Evolutionary conservation across 352 stramenopile genomes (phyloP), one percentile per base, ranked within the genome.

Genomic region (Blastocystis sp.): DNA sequence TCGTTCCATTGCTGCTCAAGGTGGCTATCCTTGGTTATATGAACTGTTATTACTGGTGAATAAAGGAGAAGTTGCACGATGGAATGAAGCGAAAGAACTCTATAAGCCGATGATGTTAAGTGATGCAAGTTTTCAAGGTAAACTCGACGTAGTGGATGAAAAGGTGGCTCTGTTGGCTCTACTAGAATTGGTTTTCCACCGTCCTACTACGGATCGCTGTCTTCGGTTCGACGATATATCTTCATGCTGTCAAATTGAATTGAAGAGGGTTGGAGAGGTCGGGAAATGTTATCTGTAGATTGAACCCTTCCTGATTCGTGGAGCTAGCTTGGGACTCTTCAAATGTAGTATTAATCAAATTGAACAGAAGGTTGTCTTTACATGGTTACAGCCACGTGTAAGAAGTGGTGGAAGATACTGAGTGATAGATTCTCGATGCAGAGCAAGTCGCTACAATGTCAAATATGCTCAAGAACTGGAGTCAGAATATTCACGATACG

Each of bases 261-360:
- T 35, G 48, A 56, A 60, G 15, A 56, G 44, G 11, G 70, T 81
- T 30, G 6, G 22, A 37, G 27, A n/a, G 40, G 22, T 66, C 11
- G 15, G 15, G 37, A 22, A 0, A 5, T 53, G 48, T 59, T 40
- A 60, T 13, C 15, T 22, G 53, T 64, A 81, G 70, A 81, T 81
- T 56, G 70, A 81, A 33, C 33, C 42, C n/a, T 81, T 81, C n/a
- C 42, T 81, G 70, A 81, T 81, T 64, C 70, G 48, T 19, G 70
- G 70, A 27, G 70, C 70, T 11, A 53, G 70, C 30, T 44, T 81
- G 22, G 70, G 70, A n/a, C 53, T 81, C n/a, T 81, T 81, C 44
- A 60, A 81, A 40, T 81, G 70, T 37, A 5, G 13, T 30, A 81
- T 81, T 24, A 81, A 81, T 40, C 24, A 60, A 33, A 42, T 81